These are phyloP conservation scores for Rubia peregrina DNA, from an alignment of 305 asterid genomes.

Conservation along the genomic window DNA sequence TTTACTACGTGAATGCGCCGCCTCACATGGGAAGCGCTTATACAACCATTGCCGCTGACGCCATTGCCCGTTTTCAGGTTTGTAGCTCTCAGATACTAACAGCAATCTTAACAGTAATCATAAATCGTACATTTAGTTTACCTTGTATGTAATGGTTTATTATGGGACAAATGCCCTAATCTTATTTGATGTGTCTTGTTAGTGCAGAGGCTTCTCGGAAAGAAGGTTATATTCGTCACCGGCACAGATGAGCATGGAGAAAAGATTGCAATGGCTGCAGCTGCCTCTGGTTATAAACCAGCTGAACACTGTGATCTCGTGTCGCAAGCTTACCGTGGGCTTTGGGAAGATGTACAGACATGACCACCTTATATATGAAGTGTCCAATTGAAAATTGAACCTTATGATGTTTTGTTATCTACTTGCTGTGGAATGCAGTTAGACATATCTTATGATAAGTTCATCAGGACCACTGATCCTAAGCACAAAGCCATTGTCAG, in stretches of 20 bases:
- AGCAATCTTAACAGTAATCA: not conserved
- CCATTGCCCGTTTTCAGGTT: constrained; percentile 96
- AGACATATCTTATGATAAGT: constrained; percentile 77
- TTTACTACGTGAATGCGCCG: constrained; percentile 96
- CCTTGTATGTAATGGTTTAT: not conserved
- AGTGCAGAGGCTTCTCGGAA: constrained; percentile 74
- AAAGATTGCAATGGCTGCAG: constrained; percentile 86
- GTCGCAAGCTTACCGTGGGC: constrained; percentile 67
- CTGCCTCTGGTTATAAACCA: constrained; percentile 64
- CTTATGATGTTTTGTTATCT: constrained; percentile 1
- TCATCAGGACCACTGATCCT: constrained; percentile 80
- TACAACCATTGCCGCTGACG: constrained; percentile 93
- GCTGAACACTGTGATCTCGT: constrained; percentile 63
- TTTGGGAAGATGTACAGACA: constrained; percentile 65
- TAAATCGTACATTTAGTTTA: not conserved
- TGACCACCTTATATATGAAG: not conserved
- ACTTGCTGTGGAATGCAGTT: constrained; percentile 45
- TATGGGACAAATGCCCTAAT: constrained; percentile 8
- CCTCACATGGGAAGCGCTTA: constrained; percentile 99
- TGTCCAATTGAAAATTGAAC: constrained; percentile 8
- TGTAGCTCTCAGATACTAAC: not conserved
- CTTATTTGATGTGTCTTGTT: constrained; percentile 12
- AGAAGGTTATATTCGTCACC: constrained; percentile 74
- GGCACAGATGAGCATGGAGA: constrained; percentile 99
- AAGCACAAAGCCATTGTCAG: constrained; percentile 72